Evolutionary conservation across 164 flowering plant species (phyloP), one percentile per base, ranked within the genome.

Genomic region (Liquidambar formosana): DNA sequence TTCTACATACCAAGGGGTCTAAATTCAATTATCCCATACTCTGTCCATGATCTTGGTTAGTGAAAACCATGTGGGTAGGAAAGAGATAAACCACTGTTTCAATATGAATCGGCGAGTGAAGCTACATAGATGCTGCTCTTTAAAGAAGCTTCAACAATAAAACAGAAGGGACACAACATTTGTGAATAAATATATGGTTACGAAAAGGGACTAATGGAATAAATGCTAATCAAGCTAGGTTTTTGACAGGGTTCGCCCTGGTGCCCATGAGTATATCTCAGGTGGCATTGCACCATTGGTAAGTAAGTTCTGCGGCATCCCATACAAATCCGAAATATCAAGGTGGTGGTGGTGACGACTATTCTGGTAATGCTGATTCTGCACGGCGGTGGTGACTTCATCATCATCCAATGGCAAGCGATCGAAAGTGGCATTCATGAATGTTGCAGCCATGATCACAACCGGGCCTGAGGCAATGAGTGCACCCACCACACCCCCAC

Each of bases 391-490:
- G 1, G 61, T 59, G 25, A 67, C 74, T 13, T 79, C 86, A 47
- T 85, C 90, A 0, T 88, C 90, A 9, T 85, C 92, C 46, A 88
- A 26, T 1, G 96, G 96, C 71, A 90, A 82, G 4, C 93, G 90
- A 70, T 92, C 96, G 41, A 90, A 89, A 3, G 94, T 81, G 0
- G 94, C 94, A 60, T 88, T 88, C 87, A 88, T 82, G 84, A 93
- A 93, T 0, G 98, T 84, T 0, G 96, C 92, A 8, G 93, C 96
- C 94, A 93, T 89, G 79, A 93, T 78, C 71, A 91, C 88, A 28
- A 93, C 98, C 22, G 96, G 94, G 2, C 98, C 96, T 0, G 96
- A 82, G 44, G 96, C 96, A 46, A 90, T 80, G n/a, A 93, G 89
- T 9, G 94, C 74, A n/a, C 98, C 96, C 10, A 88, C 91, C 33